phyloP scores from a whole-genome alignment of 345 rosid genomes.

The Turnera subulata region DNA sequence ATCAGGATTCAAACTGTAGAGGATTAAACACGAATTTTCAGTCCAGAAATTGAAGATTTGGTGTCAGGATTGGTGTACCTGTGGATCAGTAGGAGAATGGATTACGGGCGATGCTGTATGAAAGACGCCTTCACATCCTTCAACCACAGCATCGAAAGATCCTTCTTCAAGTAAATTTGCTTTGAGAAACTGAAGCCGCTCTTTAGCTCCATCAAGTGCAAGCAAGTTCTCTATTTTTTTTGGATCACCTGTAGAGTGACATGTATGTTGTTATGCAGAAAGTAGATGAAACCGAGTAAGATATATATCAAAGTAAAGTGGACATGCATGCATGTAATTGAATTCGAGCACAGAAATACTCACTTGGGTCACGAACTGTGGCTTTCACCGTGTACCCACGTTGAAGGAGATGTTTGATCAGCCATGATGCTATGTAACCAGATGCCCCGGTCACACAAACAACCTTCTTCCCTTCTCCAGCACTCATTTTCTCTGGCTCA shows the following conservation, averaged over 20 bases:
- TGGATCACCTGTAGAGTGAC: constrained; percentile 12
- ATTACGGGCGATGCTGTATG: constrained; percentile 4
- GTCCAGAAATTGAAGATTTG: too few species aligned
- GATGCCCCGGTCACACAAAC: constrained; percentile 19
- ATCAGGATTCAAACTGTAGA: background rate
- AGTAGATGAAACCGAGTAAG: background rate
- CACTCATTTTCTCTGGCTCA: background rate
- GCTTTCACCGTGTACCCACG: constrained; percentile 20
- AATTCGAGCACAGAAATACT: background rate
- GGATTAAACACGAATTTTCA: background rate
- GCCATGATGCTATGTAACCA: constrained; percentile 26
- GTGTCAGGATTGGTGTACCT: too few species aligned
- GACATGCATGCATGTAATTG: too few species aligned
- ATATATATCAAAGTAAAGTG: too few species aligned
- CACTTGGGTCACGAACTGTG: constrained; percentile 23
- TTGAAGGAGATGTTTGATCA: constrained; percentile 14
- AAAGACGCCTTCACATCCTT: constrained; percentile 12
- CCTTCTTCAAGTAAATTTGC: constrained; percentile 12
- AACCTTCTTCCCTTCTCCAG: constrained; percentile 9
- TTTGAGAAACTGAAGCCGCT: constrained; percentile 8
- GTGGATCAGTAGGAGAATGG: background rate
- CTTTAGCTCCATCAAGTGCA: constrained; percentile 11
- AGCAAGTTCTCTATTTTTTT: constrained; percentile 7
- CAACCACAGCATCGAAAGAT: constrained; percentile 8
- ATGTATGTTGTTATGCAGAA: background rate